Evolutionary conservation across 176 grass and related monocot genomes (phyloP), one percentile per base, ranked within the genome.

Genomic region (Oryza punctata): DNA sequence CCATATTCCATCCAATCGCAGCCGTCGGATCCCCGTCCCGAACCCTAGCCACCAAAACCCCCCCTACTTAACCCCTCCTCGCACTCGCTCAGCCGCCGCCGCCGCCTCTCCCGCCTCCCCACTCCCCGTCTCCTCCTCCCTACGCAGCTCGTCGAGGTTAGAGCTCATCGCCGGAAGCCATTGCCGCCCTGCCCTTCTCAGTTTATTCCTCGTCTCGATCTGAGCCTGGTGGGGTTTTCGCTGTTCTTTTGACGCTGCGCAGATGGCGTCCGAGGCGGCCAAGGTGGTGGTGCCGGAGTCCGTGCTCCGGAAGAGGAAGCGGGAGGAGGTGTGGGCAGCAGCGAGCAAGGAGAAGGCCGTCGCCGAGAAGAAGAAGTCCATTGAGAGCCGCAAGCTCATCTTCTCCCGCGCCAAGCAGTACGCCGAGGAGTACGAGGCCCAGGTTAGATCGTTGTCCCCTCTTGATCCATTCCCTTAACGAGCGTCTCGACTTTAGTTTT

Each of bases 241-340:
- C 18, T 33, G 0, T n/a, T 63, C 40, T n/a, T 12, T 29, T 47
- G 32, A 15, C 30, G 21, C 8, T 30, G 33, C 61, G 60, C 79
- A 93, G 84, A 97, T 92, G 90, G 63, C 86, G 88, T 73, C 86
- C 45, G 94, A 80, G 73, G 83, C 73, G 88, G 84, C 77, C 29
- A 82, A 89, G 84, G 83, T 64, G 81, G 78, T 75, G 68, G 84
- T 94, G 76, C 95, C 92, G 27, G 90, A 97, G 84, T 94, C 92
- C 60, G 68, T 93, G 40, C 84, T 89, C 65, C 86, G 79, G 61
- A 97, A 97, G 81, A 49, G 69, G 85, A 97, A 93, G 92, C 81
- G 92, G 59, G 95, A 89, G 86, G 95, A 91, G 71, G 35, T 73
- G 33, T 93, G 90, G 92, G 87, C 84, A 5, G 27, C 76, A 1